Evolutionary conservation across 441 rosid genomes (phyloP).

Genomic region (Geranium incanum): DNA sequence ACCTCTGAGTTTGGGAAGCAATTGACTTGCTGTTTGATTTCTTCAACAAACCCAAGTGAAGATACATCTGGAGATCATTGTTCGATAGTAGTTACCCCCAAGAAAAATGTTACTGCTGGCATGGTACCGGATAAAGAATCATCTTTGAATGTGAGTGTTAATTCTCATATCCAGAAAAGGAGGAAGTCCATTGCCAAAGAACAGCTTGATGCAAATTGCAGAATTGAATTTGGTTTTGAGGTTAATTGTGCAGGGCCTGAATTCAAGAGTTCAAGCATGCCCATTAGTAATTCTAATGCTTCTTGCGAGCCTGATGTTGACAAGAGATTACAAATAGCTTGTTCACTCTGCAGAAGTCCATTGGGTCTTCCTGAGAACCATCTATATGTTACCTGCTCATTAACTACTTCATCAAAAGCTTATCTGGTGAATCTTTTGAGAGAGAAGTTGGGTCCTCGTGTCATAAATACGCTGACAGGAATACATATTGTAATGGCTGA

Average conservation of each 20-base stretch:
- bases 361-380: constrained; percentile 62
- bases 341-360: constrained; percentile 59
- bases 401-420: constrained; percentile 55
- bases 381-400: constrained; percentile 40
- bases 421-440: constrained; percentile 48
- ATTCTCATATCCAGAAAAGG: constrained; percentile 60
- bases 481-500: constrained; percentile 56
- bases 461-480: constrained; percentile 30
- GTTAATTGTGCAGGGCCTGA: constrained; percentile 23
- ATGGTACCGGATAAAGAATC: constrained; percentile 47
- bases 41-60: constrained; percentile 30
- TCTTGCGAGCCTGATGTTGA: constrained; percentile 31
- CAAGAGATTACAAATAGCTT: constrained; percentile 44
- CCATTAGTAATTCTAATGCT: constrained; percentile 13
- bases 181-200: constrained; percentile 37
- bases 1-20: constrained; percentile 47
- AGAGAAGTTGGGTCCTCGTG: constrained; percentile 29
- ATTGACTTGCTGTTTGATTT: constrained; percentile 32
- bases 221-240: constrained; percentile 47
- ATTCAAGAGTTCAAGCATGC: constrained; percentile 25
- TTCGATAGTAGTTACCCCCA: constrained; percentile 38
- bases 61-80: constrained; percentile 30
- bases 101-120: constrained; percentile 34
- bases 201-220: constrained; percentile 28
- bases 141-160: constrained; percentile 53